Conservation (phyloP, 495 filamentous ascomycete species). For the Aspergillus bertholletiae region DNA sequence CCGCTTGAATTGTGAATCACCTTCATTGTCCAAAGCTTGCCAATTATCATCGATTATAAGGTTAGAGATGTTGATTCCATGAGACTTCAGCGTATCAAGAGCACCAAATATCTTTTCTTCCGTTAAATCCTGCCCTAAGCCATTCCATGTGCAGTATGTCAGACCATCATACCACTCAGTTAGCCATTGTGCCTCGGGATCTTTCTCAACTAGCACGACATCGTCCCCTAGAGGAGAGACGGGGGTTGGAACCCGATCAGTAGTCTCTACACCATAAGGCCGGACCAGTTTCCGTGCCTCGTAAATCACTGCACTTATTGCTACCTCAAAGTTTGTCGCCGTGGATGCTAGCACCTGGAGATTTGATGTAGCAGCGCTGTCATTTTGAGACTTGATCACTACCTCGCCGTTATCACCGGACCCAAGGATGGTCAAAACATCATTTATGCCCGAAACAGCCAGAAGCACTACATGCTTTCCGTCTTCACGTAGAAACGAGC, state of each 20-base stretch:
- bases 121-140: slow-evolving; percentile 74
- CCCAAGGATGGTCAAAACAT: slow-evolving; percentile 68
- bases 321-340: slow-evolving; percentile 70
- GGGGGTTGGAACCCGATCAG: slow-evolving; percentile 12
- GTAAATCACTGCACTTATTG: slow-evolving; percentile 79
- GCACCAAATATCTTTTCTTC: slow-evolving; percentile 76
- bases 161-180: slow-evolving; percentile 87
- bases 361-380: slow-evolving; percentile 49
- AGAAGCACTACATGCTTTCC: slow-evolving; percentile 80
- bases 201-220: slow-evolving; percentile 39
- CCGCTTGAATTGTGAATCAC: slow-evolving; percentile 46
- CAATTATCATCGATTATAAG: slow-evolving; percentile 97
- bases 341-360: slow-evolving; percentile 68
- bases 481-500: slow-evolving; percentile 71
- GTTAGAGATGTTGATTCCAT: slow-evolving; percentile 71
- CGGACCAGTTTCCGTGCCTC: slow-evolving; percentile 70
- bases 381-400: slow-evolving; percentile 67
- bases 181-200: slow-evolving; percentile 64
- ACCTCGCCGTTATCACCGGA: slow-evolving; percentile 65
- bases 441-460: slow-evolving; percentile 70
- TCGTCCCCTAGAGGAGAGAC: slow-evolving; percentile 38
- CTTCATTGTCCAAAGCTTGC: slow-evolving; percentile 71
- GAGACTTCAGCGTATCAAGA: slow-evolving; percentile 63
- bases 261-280: slow-evolving; percentile 19
- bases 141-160: slow-evolving; percentile 89